phyloP scores from a whole-genome alignment of 2,329 filamentous ascomycete genomes.

The Curvularia spicifera region DNA sequence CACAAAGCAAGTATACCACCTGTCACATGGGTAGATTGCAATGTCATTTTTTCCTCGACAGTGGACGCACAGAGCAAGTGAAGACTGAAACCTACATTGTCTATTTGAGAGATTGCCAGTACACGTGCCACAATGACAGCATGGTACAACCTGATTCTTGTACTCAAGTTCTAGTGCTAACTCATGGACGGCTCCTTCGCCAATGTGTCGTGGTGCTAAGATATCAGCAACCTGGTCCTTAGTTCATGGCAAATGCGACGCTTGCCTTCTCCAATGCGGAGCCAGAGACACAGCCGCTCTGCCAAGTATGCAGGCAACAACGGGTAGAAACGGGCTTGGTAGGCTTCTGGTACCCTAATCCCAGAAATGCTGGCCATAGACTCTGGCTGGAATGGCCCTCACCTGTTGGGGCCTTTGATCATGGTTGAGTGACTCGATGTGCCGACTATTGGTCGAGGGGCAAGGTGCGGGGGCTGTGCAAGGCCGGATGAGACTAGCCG shows the following conservation, averaged over 20 bases:
- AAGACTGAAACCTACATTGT: too few relatives aligned
- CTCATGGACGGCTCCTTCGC: not conserved
- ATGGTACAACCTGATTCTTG: too few relatives aligned
- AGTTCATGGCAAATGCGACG: not conserved
- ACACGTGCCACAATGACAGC: too few relatives aligned
- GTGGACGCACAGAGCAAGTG: too few relatives aligned
- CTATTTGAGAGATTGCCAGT: not conserved
- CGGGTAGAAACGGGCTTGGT: not conserved
- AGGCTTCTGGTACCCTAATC: not conserved
- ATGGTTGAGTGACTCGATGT: slow-evolving; percentile 1
- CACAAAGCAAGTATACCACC: not conserved
- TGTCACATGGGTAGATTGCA: not conserved
- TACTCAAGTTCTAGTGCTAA: not conserved
- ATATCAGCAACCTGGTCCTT: not conserved
- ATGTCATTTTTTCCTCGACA: not conserved
- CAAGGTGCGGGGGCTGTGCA: slow-evolving; percentile 22
- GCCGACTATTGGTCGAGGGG: slow-evolving; percentile 3
- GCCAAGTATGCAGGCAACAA: not conserved
- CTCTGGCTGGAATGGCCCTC: not conserved
- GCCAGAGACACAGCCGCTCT: not conserved
- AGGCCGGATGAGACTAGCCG: slow-evolving; percentile 4
- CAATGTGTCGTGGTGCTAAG: not conserved
- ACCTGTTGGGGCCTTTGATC: not conserved
- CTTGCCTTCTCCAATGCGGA: not conserved
- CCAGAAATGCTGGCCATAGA: not conserved